Conservation (phyloP, 2,329 filamentous ascomycete species). For the Apiospora saccharicola region DNA sequence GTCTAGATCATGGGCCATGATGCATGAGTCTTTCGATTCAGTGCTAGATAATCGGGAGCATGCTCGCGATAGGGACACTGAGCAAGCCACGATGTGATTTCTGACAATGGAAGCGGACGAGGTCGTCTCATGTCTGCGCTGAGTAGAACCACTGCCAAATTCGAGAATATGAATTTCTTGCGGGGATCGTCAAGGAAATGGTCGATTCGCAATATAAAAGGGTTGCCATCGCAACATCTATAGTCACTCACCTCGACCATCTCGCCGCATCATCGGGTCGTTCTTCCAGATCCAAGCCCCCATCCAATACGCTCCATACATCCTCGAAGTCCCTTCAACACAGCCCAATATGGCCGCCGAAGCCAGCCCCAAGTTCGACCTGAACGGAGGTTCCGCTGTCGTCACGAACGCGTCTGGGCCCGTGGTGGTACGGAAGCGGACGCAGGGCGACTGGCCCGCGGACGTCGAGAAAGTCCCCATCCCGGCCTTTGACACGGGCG, state of each 20-base stretch:
- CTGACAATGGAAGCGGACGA: not conserved
- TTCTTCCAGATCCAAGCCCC: not conserved
- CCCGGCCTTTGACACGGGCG: slow-evolving; percentile 16
- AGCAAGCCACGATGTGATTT: not conserved
- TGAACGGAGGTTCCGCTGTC: slow-evolving; percentile 4
- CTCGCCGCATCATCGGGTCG: not conserved
- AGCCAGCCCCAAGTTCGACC: not conserved
- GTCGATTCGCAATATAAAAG: not conserved
- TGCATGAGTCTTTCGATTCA: not conserved
- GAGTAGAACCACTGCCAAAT: not conserved
- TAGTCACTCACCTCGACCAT: not conserved
- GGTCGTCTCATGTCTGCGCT: not conserved
- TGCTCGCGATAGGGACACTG: not conserved
- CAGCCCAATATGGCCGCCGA: not conserved
- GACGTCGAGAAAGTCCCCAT: slow-evolving; percentile 20
- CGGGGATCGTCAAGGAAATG: not conserved
- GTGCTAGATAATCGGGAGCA: not conserved
- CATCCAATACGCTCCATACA: not conserved
- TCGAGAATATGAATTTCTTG: not conserved
- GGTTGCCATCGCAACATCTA: not conserved
- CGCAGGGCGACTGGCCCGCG: slow-evolving; percentile 7
- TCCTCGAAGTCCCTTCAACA: not conserved
- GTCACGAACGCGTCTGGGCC: not conserved
- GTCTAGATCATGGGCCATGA: not conserved
- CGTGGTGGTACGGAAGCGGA: not conserved